phyloP scores from a whole-genome alignment of 345 rosid genomes.

The Mercurialis annua region DNA sequence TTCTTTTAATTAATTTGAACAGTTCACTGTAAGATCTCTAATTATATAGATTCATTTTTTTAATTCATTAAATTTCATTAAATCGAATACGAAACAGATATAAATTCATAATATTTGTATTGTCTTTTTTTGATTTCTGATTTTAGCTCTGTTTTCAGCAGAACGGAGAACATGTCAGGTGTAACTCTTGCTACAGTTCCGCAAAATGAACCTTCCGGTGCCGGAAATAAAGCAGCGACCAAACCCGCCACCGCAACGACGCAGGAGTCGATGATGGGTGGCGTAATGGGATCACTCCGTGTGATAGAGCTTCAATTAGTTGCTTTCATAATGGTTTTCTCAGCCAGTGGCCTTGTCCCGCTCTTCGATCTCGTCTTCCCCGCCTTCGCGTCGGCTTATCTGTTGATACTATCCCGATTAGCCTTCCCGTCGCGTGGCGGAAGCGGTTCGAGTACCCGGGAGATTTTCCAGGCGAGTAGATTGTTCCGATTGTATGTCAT shows the following conservation, averaged over 20 bases:
- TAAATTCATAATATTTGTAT: too few relatives aligned
- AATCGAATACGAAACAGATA: too few relatives aligned
- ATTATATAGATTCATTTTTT: neutral
- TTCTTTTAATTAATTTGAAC: too few relatives aligned
- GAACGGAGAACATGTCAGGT: constrained; percentile 59
- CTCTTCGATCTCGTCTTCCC: constrained; percentile 79
- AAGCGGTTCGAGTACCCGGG: constrained; percentile 33
- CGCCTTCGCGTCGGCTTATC: constrained; percentile 53
- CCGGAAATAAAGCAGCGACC: constrained; percentile 16
- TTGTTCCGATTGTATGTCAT: constrained; percentile 60
- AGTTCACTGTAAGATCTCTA: neutral
- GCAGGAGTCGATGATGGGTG: constrained; percentile 32
- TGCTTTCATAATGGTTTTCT: constrained; percentile 82
- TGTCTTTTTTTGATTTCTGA: neutral
- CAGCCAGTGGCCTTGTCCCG: constrained; percentile 87
- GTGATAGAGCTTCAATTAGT: constrained; percentile 85
- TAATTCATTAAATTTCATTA: too few relatives aligned
- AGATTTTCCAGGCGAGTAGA: constrained; percentile 55
- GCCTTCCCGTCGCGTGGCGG: constrained; percentile 62
- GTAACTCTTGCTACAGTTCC: constrained; percentile 62
- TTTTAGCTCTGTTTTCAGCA: neutral
- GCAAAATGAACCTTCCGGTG: constrained; percentile 31
- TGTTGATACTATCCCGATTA: constrained; percentile 52
- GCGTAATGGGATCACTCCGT: constrained; percentile 73
- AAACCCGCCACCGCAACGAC: constrained; percentile 24